phyloP scores from a whole-genome alignment of 257 asterid genomes.

The Rhazya stricta region DNA sequence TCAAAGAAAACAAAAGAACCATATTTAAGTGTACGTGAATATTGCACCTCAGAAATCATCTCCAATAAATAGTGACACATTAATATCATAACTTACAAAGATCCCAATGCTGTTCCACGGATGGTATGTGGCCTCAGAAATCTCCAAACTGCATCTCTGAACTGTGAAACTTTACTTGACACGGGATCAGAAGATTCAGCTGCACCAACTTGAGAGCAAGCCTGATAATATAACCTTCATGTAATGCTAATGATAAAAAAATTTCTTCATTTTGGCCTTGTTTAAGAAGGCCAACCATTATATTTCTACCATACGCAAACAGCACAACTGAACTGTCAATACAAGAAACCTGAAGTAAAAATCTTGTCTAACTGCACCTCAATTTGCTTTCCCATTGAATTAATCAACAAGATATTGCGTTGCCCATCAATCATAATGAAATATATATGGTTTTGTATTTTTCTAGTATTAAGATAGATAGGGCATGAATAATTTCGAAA shows the following conservation, averaged over 20 bases:
- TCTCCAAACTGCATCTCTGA: conserved; percentile 96
- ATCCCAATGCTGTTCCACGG: conserved; percentile 94
- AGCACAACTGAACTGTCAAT: neutral
- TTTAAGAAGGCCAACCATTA: neutral
- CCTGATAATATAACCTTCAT: conserved; percentile 54
- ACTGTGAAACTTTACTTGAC: conserved; percentile 47
- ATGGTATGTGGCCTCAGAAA: conserved; percentile 96
- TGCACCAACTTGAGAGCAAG: conserved; percentile 76
- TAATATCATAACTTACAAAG: conserved; percentile 49
- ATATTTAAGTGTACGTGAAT: conserved; percentile 1
- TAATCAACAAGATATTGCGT: neutral
- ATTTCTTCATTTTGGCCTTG: neutral
- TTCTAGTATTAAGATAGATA: neutral
- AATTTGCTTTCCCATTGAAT: neutral
- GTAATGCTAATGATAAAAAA: conserved; percentile 24
- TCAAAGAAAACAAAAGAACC: conserved; percentile 16
- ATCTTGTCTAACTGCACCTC: neutral
- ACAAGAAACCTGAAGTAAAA: neutral
- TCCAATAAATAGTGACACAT: conserved; percentile 5
- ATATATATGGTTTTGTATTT: neutral
- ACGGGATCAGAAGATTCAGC: conserved; percentile 60
- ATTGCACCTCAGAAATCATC: neutral
- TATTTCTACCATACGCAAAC: neutral
- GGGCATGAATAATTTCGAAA: neutral
- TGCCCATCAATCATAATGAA: neutral